phyloP scores from a whole-genome alignment of 805 yeast genomes.

The Gaillardinia entomophila region DNA sequence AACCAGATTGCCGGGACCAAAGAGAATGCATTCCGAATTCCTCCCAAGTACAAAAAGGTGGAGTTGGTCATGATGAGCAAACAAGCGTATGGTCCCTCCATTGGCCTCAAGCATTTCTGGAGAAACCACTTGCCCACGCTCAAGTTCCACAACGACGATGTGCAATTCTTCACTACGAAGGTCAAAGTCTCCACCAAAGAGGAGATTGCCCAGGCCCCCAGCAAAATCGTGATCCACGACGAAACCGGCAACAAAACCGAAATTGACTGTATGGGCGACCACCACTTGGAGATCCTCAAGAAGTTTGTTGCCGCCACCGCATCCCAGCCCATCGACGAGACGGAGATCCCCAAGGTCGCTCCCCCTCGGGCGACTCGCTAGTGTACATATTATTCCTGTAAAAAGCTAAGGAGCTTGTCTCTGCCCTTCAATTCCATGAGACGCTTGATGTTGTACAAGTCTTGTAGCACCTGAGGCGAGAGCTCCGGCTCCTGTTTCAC shows the following conservation, averaged over 20 bases:
- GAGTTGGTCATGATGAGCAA: slow-evolving; percentile 48
- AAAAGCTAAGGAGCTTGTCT: slow-evolving; percentile 54
- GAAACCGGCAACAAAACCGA: slow-evolving; percentile 29
- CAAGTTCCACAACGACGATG: slow-evolving; percentile 74
- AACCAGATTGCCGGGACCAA: slow-evolving; percentile 48
- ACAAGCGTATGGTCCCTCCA: slow-evolving; percentile 42
- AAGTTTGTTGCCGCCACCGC: slow-evolving; percentile 47
- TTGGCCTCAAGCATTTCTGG: slow-evolving; percentile 76
- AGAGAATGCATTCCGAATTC: slow-evolving; percentile 27
- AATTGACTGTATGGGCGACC: slow-evolving; percentile 50
- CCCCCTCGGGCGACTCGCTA: neutral
- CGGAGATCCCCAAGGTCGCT: slow-evolving; percentile 31
- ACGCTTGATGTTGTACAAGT: slow-evolving; percentile 50
- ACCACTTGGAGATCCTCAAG: slow-evolving; percentile 48
- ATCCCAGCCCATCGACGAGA: slow-evolving; percentile 46
- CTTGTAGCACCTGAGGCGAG: slow-evolving; percentile 35
- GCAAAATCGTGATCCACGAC: slow-evolving; percentile 32
- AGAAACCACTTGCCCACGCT: slow-evolving; percentile 66
- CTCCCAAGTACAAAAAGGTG: slow-evolving; percentile 25
- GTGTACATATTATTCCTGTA: neutral
- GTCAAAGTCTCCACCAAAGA: slow-evolving; percentile 39
- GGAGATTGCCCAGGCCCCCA: slow-evolving; percentile 40
- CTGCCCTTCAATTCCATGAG: slow-evolving; percentile 67
- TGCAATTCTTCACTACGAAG: slow-evolving; percentile 57
- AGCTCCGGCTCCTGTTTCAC: neutral